Conservation (phyloP, 371 early-diverging fungal genomes). For the Mucor lusitanicus region DNA sequence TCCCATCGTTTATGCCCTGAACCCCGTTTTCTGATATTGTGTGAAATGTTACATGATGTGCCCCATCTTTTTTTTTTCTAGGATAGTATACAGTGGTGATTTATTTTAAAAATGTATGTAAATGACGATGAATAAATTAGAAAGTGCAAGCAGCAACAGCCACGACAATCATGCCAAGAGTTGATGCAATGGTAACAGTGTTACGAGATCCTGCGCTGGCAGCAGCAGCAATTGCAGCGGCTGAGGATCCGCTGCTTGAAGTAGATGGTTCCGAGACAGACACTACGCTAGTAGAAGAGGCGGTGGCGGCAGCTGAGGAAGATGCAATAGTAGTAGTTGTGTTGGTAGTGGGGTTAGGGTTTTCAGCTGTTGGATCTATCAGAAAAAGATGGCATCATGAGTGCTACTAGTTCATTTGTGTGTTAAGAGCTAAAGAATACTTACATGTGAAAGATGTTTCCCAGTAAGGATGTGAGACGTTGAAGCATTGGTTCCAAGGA, state of each 20-base stretch:
- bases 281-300: not conserved
- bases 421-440: not conserved
- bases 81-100: not conserved
- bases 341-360: constrained; percentile 21
- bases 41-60: not conserved
- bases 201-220: not conserved
- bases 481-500: constrained; percentile 52
- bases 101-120: not conserved
- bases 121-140: not conserved
- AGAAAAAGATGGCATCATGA: not conserved
- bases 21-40: not conserved
- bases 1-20: not conserved
- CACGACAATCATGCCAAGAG: constrained; percentile 1
- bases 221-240: not conserved
- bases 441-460: constrained; percentile 28
- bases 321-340: not conserved
- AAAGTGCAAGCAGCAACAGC: not conserved
- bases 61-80: not conserved
- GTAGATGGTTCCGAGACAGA: not conserved
- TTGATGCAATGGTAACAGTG: not conserved
- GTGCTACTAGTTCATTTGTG: not conserved
- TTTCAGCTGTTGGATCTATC: constrained; percentile 12
- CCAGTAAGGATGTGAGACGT: constrained; percentile 53
- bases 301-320: not conserved
- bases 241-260: not conserved